Base-by-base conservation (phyloP, 768 basidiomycete genomes). In the Hirschioporus abietinus region DNA sequence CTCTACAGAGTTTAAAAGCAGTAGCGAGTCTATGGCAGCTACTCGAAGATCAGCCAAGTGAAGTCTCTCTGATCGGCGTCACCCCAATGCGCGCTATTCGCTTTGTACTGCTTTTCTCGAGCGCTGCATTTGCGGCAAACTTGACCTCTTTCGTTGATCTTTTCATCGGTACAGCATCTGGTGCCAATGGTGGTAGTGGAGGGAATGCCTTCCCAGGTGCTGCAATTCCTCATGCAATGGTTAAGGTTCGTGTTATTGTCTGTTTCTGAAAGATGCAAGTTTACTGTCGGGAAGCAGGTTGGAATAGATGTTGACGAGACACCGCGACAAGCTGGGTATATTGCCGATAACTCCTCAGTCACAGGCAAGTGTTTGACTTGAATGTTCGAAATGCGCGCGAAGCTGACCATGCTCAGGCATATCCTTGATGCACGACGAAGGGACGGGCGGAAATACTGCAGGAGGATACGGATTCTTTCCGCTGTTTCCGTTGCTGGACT, bases 381-480 rank as follows among this genome's bases (percentile, higher is more conserved):
- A 7, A 10, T 63, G 12, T 65, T 8, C 0, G 58, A 4, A 61
- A 35, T 4, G 23, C 62, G n/a, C 78, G 1, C 73, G 76, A 2
- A 80, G 1, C 20, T 52, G 20, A 52, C 42, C 42, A 5, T 20
- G 78, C 35, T 77, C 77, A 63, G 82, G 82, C 0, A 82, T 84
- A 27, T 83, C 82, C 18, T 74, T 83, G 35, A 81, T 84, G 80
- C 83, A 84, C 65, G 83, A 84, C 66, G 83, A 84, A 72, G 83
- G 83, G 0, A 84, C 83, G 0, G 83, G 83, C 20, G 83, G 83
- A n/a, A 83, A 83, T 66, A 78, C 79, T 3, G 73, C 78, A 66
- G 82, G 83, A 23, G 83, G 83, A 25, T 83, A 82, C 63, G 83
- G 83, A n/a, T 76, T 82, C 58, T 84, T 84, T 66, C 83, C 83